Evolutionary conservation across 805 yeast genomes (phyloP), one percentile per base, ranked within the genome.

Genomic region (Cyberlindnera lachancei): DNA sequence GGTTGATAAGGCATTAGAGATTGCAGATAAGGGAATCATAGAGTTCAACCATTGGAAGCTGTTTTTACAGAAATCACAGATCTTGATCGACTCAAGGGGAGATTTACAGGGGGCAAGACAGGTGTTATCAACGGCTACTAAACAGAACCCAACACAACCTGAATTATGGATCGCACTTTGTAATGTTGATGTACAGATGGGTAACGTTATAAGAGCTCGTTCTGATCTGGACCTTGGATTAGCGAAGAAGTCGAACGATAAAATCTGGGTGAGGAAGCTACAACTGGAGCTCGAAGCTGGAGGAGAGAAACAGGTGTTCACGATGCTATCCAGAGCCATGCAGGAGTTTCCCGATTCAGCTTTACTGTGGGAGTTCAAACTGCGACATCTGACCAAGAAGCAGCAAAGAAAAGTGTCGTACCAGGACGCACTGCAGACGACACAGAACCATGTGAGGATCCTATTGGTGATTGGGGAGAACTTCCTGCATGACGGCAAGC

Each of bases 211-310:
- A 3, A 63, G 73, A 36, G 86, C 94, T 0, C 69, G 95, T 38
- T 76, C 95, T 0, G 61, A 70, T 2, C 55, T 87, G 15, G 96
- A 86, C 44, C 59, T 73, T 17, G 92, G 82, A 0, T 51, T 82
- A 7, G 31, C 31, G 15, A 33, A 62, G 17, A 70, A 68, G 34
- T 73, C 78, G 0, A 57, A 58, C 23, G 82, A 73, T 19, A 31
- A 36, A n/a, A 44, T 88, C 3, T 77, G 84, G 76, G 45, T 64
- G 7, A 78, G 69, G 14, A 70, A 73, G 41, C 63, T 82, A 12
- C 45, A 61, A 15, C 56, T 87, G 24, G 96, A 88, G 49, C 48
- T 55, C 21, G 37, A 66, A 17, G 54, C 63, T 4, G 63, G 68
- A 0, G 77, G 79, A 38, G 20, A 47, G 7, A 51, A 59, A 1